Evolutionary conservation across 2,329 filamentous ascomycete genomes (phyloP).

Genomic region (Fusarium chuoi): DNA sequence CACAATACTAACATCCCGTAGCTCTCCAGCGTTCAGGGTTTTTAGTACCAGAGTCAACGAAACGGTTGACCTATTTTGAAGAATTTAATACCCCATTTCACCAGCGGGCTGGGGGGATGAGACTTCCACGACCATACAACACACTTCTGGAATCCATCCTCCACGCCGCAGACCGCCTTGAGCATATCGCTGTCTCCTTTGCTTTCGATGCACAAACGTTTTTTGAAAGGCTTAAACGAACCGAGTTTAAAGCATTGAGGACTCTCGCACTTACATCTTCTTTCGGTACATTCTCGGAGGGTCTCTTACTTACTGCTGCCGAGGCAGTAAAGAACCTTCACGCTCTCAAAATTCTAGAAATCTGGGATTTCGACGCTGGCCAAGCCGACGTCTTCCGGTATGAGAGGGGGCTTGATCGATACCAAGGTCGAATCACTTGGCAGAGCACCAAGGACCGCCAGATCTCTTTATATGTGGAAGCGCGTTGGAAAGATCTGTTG

Average conservation of each 20-base stretch:
- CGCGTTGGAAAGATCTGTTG: background rate
- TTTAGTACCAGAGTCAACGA: fast-evolving
- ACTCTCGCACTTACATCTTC: background rate
- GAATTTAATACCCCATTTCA: background rate
- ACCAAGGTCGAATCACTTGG: background rate
- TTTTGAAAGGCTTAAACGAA: fast-evolving
- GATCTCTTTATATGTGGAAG: background rate
- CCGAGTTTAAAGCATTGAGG: background rate
- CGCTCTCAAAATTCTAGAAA: background rate
- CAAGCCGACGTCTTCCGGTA: background rate
- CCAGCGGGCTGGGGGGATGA: fast-evolving
- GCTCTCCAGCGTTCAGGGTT: fast-evolving
- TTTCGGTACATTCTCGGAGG: background rate
- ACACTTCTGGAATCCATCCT: background rate
- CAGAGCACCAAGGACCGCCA: background rate
- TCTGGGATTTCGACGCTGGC: background rate
- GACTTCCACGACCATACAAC: background rate
- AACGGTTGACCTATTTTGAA: background rate
- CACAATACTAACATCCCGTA: fast-evolving
- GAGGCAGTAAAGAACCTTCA: background rate
- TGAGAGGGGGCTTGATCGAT: background rate
- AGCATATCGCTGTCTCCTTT: background rate
- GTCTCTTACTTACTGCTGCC: background rate
- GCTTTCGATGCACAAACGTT: background rate
- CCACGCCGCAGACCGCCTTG: background rate